These are phyloP conservation scores for Monilinia fructicola DNA, from an alignment of 2,329 filamentous ascomycete species.

Conservation along the genomic window DNA sequence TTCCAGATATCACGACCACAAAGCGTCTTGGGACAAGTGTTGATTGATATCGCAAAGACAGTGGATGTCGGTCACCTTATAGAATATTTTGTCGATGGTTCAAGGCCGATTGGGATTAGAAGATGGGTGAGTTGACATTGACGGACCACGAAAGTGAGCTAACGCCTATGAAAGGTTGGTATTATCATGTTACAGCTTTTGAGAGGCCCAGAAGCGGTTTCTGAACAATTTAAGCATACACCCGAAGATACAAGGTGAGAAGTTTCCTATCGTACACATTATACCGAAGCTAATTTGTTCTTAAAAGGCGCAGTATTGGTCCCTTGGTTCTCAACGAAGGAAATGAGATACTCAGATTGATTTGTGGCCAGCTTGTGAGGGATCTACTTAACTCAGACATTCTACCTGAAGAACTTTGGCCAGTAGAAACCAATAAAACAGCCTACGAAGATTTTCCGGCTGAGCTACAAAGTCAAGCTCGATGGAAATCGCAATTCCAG, in stretches of 20 bases:
- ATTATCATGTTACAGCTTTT: slow-evolving; percentile 37
- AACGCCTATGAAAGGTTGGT: slow-evolving; percentile 29
- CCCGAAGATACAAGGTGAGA: slow-evolving; percentile 33
- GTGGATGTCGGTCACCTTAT: slow-evolving; percentile 21
- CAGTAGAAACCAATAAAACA: slow-evolving; percentile 21
- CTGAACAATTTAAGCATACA: slow-evolving; percentile 26
- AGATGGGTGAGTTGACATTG: slow-evolving; percentile 35
- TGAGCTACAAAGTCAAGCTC: slow-evolving; percentile 23
- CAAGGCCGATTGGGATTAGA: slow-evolving; percentile 27
- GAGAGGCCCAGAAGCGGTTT: slow-evolving; percentile 27
- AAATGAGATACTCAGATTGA: slow-evolving; percentile 35
- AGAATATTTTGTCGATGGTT: slow-evolving; percentile 29
- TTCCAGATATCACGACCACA: slow-evolving; percentile 17
- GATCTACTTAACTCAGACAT: slow-evolving; percentile 26
- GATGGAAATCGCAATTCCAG: slow-evolving; percentile 34
- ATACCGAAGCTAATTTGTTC: neutral
- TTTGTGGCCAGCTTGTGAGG: slow-evolving; percentile 34
- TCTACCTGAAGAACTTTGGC: slow-evolving; percentile 31
- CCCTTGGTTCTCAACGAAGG: slow-evolving; percentile 30
- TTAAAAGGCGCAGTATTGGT: slow-evolving; percentile 32
- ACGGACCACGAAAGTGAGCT: slow-evolving; percentile 10
- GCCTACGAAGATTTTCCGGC: slow-evolving; percentile 33
- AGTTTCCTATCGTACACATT: slow-evolving; percentile 4
- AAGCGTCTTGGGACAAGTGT: neutral
- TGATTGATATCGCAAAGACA: slow-evolving; percentile 9